Base-by-base conservation (phyloP, 208 protist species). In the Trypanosoma mega region DNA sequence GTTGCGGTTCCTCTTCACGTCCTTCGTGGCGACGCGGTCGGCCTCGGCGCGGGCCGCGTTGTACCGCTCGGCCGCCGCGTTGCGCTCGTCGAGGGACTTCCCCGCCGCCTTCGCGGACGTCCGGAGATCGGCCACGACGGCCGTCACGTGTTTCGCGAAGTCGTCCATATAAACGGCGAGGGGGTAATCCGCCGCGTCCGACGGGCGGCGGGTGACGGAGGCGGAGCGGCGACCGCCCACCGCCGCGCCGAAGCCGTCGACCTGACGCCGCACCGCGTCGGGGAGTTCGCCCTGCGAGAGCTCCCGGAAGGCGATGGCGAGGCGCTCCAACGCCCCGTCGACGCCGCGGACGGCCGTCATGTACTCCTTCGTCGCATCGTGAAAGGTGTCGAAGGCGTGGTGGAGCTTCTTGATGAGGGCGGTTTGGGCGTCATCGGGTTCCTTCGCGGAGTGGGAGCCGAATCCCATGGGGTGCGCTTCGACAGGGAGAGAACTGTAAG, bases 1-100 rank as follows among this genome's bases (percentile, higher is more conserved):
- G 48, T 75, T 63, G 47, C 78, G 68, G 45, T 87, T 87, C 65
- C 82, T 84, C 74, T 85, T 85, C 4, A 79, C 80, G 41, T 87
- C 68, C 61, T 82, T 79, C 46, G 50, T 60, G 39, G 80, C 77
- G 33, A 78, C 23, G 31, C 71, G 37, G 27, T 80, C 72, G 2
- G 75, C 72, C 39, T 75, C 58, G 6, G 45, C 27, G 23, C 72
- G 61, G 14, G 66, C 51, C 41, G 75, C 72, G n/a, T 65, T 48
- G 52, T 81, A 89, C 55, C 75, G 77, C 30, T 56, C 74, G 0
- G 58, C 49, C 21, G 69, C 27, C 18, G 63, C 47, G 26, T 74
- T 58, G 2, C 72, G 50, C 51, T 51, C 64, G 20, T 55, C 46
- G 58, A 60, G 63, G 2, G 50, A 46, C 53, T 68, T 69, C 2